Conservation (phyloP, 208 protist genomes). For the Acanthamoeba healyi region DNA sequence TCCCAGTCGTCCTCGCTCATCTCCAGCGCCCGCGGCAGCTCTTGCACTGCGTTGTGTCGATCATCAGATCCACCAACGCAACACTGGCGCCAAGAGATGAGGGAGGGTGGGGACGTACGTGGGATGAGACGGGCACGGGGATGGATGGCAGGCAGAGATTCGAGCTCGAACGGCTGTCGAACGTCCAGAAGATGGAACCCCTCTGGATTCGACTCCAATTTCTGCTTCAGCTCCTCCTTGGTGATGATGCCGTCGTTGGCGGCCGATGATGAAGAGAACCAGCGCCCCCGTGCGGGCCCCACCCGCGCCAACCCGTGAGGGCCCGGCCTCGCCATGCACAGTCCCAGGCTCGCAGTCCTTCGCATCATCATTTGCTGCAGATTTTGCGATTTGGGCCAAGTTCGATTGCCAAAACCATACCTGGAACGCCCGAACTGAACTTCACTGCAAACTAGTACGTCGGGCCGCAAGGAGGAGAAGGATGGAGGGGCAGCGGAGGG, state of each 20-base stretch:
- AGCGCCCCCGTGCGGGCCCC: no score
- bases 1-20: conserved; percentile 60
- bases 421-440: no score
- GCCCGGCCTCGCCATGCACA: no score
- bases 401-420: no score
- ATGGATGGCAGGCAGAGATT: neutral
- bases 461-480: no score
- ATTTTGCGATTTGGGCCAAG: no score
- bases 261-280: no score
- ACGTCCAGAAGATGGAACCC: conserved; percentile 43
- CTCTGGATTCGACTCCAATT: neutral
- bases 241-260: neutral
- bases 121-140: conserved; percentile 4
- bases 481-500: neutral
- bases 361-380: no score
- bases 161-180: conserved; percentile 13
- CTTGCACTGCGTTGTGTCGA: conserved; percentile 4
- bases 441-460: no score
- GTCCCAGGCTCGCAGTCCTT: no score
- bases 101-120: neutral
- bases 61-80: neutral
- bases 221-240: conserved; percentile 7
- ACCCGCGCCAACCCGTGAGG: no score
- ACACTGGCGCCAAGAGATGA: neutral
- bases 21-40: conserved; percentile 37